These are phyloP conservation scores for Clarkia xantiana DNA, from an alignment of 345 rosid species.

Conservation along the genomic window DNA sequence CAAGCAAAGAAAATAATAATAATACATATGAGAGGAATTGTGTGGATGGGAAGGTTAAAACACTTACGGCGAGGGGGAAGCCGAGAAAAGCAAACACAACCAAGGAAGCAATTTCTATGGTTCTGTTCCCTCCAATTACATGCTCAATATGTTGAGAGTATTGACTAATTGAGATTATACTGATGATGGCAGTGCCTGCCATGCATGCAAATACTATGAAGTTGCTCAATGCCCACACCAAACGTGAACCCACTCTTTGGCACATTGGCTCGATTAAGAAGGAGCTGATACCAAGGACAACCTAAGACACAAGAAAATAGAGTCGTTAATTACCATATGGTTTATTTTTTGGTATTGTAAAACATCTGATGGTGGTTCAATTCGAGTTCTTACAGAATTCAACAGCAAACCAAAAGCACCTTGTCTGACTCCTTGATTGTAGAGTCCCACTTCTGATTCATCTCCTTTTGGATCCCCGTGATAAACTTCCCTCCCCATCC, in stretches of 20 bases:
- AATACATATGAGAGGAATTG: background rate
- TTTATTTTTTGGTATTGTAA: too few species aligned
- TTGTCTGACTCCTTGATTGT: constrained; percentile 84
- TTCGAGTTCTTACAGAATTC: constrained; percentile 84
- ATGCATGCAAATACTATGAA: constrained; percentile 74
- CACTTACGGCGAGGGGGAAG: constrained; percentile 89
- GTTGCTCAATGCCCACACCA: constrained; percentile 90
- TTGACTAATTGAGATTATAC: constrained; percentile 44
- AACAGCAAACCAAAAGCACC: constrained; percentile 99
- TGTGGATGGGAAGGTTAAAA: background rate
- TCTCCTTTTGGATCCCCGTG: constrained; percentile 78
- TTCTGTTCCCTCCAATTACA: constrained; percentile 38
- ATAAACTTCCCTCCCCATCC: constrained; percentile 99
- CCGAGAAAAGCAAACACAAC: constrained; percentile 83
- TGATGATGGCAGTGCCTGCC: constrained; percentile 70
- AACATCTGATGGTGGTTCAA: constrained; percentile 15
- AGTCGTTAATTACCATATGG: too few species aligned
- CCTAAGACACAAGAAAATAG: constrained; percentile 24
- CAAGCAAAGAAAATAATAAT: constrained; percentile 1
- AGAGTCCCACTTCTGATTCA: constrained; percentile 36
- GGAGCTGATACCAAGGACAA: constrained; percentile 89
- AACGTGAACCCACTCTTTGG: constrained; percentile 56
- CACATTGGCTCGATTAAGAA: constrained; percentile 88
- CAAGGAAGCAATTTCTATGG: constrained; percentile 57
- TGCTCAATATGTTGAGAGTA: constrained; percentile 44